Evolutionary conservation across 2,329 filamentous ascomycete genomes (phyloP).

Genomic region (Hypoxylon sp.): DNA sequence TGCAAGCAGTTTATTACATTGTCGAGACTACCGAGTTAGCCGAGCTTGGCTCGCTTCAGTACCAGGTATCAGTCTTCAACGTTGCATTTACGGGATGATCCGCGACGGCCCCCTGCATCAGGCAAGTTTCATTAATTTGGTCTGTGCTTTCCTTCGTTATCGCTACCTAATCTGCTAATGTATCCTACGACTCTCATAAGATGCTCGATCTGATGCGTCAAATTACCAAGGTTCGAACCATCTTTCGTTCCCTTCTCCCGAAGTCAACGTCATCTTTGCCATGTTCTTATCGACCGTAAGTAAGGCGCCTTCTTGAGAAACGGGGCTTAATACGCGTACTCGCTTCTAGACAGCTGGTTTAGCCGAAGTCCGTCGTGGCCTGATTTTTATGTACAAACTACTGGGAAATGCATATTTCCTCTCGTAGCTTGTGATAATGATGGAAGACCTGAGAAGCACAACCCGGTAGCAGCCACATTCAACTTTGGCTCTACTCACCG

Average conservation of each 20-base stretch:
- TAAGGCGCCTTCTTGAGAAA: slow-evolving; percentile 6
- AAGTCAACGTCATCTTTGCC: background rate
- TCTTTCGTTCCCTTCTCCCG: slow-evolving; percentile 8
- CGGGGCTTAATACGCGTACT: background rate
- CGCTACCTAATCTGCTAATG: slow-evolving; percentile 15
- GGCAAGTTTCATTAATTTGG: slow-evolving; percentile 38
- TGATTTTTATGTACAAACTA: background rate
- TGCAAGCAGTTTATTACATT: slow-evolving; percentile 14
- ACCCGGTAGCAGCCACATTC: background rate
- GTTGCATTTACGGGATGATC: slow-evolving; percentile 37
- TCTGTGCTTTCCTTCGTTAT: slow-evolving; percentile 22
- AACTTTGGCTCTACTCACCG: background rate
- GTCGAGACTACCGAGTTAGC: slow-evolving; percentile 12
- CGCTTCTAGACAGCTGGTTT: background rate
- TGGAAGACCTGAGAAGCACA: background rate
- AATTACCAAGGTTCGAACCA: slow-evolving; percentile 4
- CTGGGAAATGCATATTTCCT: background rate
- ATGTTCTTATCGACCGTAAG: slow-evolving; percentile 1
- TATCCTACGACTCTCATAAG: slow-evolving; percentile 16
- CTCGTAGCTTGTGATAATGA: background rate
- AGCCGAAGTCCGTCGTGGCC: background rate
- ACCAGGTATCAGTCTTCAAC: slow-evolving; percentile 12
- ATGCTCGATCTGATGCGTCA: slow-evolving; percentile 12
- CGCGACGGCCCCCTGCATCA: slow-evolving; percentile 40
- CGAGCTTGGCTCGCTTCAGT: slow-evolving; percentile 3